phyloP scores from a whole-genome alignment of 2,329 filamentous ascomycete species.

The Fonsecaea multimorphosa region DNA sequence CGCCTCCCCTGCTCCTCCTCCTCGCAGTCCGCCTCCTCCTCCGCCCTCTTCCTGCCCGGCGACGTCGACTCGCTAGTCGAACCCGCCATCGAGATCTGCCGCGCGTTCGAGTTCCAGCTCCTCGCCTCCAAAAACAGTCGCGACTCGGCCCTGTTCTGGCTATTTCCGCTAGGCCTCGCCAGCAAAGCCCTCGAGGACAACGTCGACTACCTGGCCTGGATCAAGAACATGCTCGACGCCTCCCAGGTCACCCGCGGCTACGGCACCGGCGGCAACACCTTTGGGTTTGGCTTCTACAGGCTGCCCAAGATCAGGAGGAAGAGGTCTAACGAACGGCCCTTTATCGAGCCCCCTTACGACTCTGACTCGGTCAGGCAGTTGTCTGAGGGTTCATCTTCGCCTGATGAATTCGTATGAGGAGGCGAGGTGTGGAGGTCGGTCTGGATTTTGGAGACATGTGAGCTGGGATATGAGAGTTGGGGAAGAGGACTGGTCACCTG shows the following conservation, averaged over 20 bases:
- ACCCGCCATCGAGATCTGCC: conserved; percentile 32
- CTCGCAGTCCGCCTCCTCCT: too few relatives aligned
- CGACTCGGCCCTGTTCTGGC: conserved; percentile 31
- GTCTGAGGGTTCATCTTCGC: conserved; percentile 20
- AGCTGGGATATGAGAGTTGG: not conserved
- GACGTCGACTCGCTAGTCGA: conserved; percentile 26
- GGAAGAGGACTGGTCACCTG: not conserved
- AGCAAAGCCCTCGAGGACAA: conserved; percentile 29
- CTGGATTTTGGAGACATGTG: not conserved
- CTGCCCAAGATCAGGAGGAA: conserved; percentile 25
- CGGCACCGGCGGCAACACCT: conserved; percentile 23
- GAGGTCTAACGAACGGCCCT: conserved; percentile 4
- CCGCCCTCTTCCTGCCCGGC: conserved; percentile 23
- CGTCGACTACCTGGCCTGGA: conserved; percentile 26
- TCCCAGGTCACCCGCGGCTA: conserved; percentile 29
- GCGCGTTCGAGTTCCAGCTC: conserved; percentile 33
- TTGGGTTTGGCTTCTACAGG: conserved; percentile 30
- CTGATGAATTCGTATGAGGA: not conserved
- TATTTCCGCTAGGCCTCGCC: conserved; percentile 30
- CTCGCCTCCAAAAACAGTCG: conserved; percentile 13
- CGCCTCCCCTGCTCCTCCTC: not conserved
- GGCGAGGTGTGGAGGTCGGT: not conserved
- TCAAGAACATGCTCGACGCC: conserved; percentile 28
- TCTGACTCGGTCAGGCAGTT: conserved; percentile 10
- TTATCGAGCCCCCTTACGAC: conserved; percentile 23